Evolutionary conservation across 2,329 filamentous ascomycete species (phyloP).

Genomic region (Clonostachys byssicola): DNA sequence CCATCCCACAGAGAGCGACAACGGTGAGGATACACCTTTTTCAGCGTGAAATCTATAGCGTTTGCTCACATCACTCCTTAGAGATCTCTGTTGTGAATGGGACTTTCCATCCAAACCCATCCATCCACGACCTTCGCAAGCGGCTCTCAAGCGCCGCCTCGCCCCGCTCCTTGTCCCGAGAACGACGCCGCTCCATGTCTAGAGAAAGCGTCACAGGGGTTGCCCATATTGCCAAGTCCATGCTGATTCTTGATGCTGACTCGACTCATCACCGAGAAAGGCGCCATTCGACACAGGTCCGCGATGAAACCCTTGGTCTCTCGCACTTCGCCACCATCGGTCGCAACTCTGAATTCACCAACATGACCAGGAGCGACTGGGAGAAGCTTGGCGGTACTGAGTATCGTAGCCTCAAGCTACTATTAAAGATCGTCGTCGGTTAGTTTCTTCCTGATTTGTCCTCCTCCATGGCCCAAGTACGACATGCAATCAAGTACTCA

Average conservation of each 20-base stretch:
- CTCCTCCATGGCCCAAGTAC: neutral
- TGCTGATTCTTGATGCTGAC: conserved; percentile 1
- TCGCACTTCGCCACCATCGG: conserved; percentile 37
- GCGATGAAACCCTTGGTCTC: conserved; percentile 27
- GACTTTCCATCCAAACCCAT: too few species aligned
- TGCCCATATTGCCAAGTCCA: neutral
- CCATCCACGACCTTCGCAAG: too few species aligned
- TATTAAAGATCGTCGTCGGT: conserved; percentile 40
- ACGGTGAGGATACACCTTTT: neutral
- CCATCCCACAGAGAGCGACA: neutral
- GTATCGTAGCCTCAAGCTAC: conserved; percentile 41
- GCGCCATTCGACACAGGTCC: neutral
- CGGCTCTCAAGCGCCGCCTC: conserved; percentile 9
- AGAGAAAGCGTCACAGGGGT: neutral
- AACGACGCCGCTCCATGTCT: conserved; percentile 4
- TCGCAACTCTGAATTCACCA: conserved; percentile 38
- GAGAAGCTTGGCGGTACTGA: conserved; percentile 47
- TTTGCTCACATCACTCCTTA: neutral
- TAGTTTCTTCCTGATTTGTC: conserved; percentile 4
- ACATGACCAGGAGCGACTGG: conserved; percentile 31
- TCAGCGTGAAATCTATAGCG: neutral
- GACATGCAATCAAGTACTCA: too few species aligned
- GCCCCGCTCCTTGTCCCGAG: conserved; percentile 34
- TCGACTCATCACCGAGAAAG: neutral
- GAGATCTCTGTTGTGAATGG: too few species aligned